A percentile compares a stretch with the other conserved stretches of the same genome.
Conservation (phyloP, 495 filamentous ascomycete species). For the Lepidopterella palustris region DNA sequence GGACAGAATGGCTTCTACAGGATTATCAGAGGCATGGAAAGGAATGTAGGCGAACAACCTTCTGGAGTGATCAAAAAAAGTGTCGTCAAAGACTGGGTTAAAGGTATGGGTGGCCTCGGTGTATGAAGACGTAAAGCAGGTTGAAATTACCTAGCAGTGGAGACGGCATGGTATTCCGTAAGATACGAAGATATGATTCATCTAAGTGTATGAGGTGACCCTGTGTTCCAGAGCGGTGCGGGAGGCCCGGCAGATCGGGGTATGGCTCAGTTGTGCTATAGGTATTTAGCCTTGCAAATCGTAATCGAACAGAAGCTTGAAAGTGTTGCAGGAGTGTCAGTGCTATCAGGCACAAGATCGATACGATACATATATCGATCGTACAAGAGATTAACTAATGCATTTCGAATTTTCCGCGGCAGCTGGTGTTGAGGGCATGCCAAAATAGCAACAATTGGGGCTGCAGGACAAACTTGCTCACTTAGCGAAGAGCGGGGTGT, state of each 20-base stretch:
- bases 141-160: too few species aligned
- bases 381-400: not conserved
- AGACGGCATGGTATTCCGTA: not conserved
- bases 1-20: too few species aligned
- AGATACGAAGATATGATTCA: not conserved
- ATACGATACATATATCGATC: not conserved
- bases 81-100: too few species aligned
- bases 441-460: not conserved
- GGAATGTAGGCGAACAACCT: too few species aligned
- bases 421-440: not conserved
- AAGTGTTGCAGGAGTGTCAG: not conserved
- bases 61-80: too few species aligned
- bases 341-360: not conserved
- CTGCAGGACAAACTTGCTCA: not conserved
- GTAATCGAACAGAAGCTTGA: not conserved
- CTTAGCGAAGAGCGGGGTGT: not conserved
- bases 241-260: not conserved
- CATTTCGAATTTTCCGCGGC: not conserved
- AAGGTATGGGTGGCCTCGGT: too few species aligned
- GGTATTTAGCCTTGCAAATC: not conserved
- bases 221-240: not conserved
- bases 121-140: too few species aligned
- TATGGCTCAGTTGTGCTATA: not conserved
- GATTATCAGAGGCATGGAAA: too few species aligned
- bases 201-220: not conserved